phyloP scores from a whole-genome alignment of 2,329 filamentous ascomycete genomes.

The Sporothrix humicola region DNA sequence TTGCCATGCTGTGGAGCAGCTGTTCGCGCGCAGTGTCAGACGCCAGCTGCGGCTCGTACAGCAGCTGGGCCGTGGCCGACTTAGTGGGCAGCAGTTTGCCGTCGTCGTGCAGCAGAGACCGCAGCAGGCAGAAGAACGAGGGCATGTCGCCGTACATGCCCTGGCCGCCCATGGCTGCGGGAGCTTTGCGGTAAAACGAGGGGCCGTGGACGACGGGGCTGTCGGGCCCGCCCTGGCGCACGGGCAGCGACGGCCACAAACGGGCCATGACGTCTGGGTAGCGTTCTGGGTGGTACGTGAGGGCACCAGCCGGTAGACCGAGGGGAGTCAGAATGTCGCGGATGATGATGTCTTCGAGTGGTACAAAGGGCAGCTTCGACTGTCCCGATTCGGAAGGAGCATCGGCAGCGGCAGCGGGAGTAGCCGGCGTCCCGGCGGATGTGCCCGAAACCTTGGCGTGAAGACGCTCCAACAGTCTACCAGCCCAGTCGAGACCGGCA shows the following conservation, averaged over 20 bases:
- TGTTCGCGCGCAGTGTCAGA: constrained; percentile 36
- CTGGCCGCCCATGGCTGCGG: constrained; percentile 43
- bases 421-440: neutral
- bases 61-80: constrained; percentile 48
- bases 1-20: constrained; percentile 42
- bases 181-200: neutral
- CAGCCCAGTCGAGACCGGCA: constrained; percentile 37
- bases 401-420: neutral
- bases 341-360: constrained; percentile 36
- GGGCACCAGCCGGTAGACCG: constrained; percentile 33
- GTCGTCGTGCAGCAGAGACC: constrained; percentile 56
- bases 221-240: constrained; percentile 34
- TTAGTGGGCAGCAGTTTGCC: constrained; percentile 50
- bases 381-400: neutral
- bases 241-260: constrained; percentile 35
- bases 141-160: constrained; percentile 46
- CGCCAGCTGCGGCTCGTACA: constrained; percentile 56
- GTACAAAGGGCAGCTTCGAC: constrained; percentile 19
- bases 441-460: constrained; percentile 14
- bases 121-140: constrained; percentile 54
- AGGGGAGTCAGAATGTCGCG: constrained; percentile 36
- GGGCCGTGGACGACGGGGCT: constrained; percentile 34
- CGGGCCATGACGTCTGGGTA: constrained; percentile 33
- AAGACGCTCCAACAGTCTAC: constrained; percentile 35
- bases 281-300: constrained; percentile 37